Evolutionary conservation across 1,139 yeast species (phyloP), one percentile per base, ranked within the genome.

Genomic region (Kluyveromyces sp.): DNA sequence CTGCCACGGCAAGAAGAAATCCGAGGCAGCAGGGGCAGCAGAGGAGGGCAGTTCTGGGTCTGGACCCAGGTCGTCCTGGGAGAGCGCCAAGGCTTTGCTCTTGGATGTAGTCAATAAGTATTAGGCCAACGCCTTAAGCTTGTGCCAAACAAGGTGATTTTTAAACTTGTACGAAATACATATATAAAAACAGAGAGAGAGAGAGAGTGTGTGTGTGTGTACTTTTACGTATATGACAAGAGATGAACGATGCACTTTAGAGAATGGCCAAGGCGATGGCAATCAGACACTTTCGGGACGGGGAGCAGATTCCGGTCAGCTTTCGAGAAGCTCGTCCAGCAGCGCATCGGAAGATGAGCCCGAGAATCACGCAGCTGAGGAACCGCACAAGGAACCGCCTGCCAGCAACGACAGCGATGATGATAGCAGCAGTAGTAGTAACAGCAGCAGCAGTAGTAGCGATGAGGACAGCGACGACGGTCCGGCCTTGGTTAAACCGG

Each of bases 401-500:
- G 21, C 21, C 21, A 15, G 21, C 21, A 15, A 2, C 21, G 34
- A 33, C 32, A 29, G 35, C 15, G 34, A 21, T 25, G 39, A 38
- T 2, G 44, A 36, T 34, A 33, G 34, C 15, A 10, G 34, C 34
- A 33, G 34, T 10, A 33, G 34, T 21, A 33, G 34, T 10, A 33
- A 21, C 34, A 33, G 34, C 34, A 33, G 34, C 15, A 33, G 34
- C 15, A 33, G 43, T 34, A 49, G 50, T 25, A 52, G 54, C 38
- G 52, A 50, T 25, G 57, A 30, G 51, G 49, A 31, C 21, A 29
- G 35, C 2, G 32, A 32, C n/a, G 45, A 39, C 10, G 45, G 30
- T 36, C n/a, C 39, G 3, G 27, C 41, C 8, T 48, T 61, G 7
- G 59, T 54, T 37, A 57, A 56, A 41, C 66, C 66, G n/a, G 50